phyloP scores from a whole-genome alignment of 495 filamentous ascomycete species.

The Articulospora tetracladia region DNA sequence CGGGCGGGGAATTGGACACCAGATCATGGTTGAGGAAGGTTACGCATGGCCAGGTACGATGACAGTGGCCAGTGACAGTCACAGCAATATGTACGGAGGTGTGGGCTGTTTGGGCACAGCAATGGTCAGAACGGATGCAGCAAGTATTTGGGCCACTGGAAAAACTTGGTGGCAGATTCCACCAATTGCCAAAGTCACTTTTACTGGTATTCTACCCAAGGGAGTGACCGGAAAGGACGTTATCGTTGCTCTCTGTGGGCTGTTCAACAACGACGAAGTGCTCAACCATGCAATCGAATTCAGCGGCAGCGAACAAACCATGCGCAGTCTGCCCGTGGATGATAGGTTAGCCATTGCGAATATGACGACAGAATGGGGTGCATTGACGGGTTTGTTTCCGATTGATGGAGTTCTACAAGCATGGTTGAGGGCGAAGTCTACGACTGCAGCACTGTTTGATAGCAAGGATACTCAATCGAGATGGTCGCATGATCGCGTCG shows the following conservation, averaged over 20 bases:
- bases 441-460: conserved; percentile 55
- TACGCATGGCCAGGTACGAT: conserved; percentile 76
- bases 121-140: conserved; percentile 83
- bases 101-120: conserved; percentile 74
- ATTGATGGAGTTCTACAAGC: conserved; percentile 67
- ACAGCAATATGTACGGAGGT: conserved; percentile 91
- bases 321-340: conserved; percentile 71
- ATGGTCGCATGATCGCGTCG: conserved; percentile 67
- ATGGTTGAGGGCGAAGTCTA: conserved; percentile 81
- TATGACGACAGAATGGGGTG: conserved; percentile 97
- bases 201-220: conserved; percentile 68
- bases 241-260: conserved; percentile 82
- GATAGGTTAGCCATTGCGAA: conserved; percentile 83
- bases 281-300: conserved; percentile 94
- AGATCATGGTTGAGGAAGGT: conserved; percentile 82
- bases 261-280: conserved; percentile 88
- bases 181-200: conserved; percentile 73
- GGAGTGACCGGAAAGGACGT: conserved; percentile 96
- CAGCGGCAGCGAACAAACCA: conserved; percentile 71
- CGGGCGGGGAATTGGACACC: conserved; percentile 81
- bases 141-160: conserved; percentile 81
- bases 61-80: conserved; percentile 76
- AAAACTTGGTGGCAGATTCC: conserved; percentile 90
- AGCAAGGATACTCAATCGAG: conserved; percentile 32
- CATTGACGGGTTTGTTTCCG: conserved; percentile 77